These are phyloP conservation scores for Metschnikowia santaceciliae DNA, from an alignment of 805 yeast species.

Conservation along the genomic window DNA sequence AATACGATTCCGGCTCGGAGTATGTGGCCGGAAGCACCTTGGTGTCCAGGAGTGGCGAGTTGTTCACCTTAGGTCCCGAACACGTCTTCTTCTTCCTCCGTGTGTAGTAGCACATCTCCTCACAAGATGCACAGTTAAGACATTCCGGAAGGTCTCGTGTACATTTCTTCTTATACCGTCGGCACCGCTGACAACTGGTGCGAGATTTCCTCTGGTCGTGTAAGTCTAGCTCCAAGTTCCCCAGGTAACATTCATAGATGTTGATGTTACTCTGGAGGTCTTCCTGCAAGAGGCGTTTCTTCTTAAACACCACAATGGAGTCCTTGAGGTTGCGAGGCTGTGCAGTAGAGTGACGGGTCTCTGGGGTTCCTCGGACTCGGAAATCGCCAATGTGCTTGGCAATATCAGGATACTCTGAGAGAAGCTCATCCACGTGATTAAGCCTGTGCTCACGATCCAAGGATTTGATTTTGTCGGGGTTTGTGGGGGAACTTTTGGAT, in stretches of 20 bases:
- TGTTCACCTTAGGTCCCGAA: not conserved
- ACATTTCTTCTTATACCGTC: slow-evolving; percentile 29
- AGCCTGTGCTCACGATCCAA: not conserved
- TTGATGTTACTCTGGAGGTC: slow-evolving; percentile 13
- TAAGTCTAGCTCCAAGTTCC: slow-evolving; percentile 19
- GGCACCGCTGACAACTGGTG: slow-evolving; percentile 30
- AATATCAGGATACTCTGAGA: slow-evolving; percentile 17
- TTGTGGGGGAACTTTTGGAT: not conserved
- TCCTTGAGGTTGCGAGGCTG: slow-evolving; percentile 9
- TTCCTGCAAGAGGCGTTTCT: slow-evolving; percentile 21
- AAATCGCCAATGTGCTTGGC: slow-evolving; percentile 21
- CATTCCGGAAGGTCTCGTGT: slow-evolving; percentile 31
- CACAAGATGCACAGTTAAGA: slow-evolving; percentile 26
- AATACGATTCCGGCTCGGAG: not conserved
- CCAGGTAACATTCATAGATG: slow-evolving; percentile 21
- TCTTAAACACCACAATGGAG: slow-evolving; percentile 27
- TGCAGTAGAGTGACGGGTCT: not conserved
- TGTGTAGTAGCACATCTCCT: slow-evolving; percentile 26
- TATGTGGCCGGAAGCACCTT: not conserved
- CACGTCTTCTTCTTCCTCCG: slow-evolving; percentile 18
- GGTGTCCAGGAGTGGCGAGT: not conserved
- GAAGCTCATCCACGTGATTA: slow-evolving; percentile 5
- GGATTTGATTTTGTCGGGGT: not conserved
- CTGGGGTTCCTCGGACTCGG: slow-evolving; percentile 14
- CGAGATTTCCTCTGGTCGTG: slow-evolving; percentile 21